Evolutionary conservation across 371 early-diverging fungal genomes (phyloP).

Genomic region (Dichotomocladium elegans): DNA sequence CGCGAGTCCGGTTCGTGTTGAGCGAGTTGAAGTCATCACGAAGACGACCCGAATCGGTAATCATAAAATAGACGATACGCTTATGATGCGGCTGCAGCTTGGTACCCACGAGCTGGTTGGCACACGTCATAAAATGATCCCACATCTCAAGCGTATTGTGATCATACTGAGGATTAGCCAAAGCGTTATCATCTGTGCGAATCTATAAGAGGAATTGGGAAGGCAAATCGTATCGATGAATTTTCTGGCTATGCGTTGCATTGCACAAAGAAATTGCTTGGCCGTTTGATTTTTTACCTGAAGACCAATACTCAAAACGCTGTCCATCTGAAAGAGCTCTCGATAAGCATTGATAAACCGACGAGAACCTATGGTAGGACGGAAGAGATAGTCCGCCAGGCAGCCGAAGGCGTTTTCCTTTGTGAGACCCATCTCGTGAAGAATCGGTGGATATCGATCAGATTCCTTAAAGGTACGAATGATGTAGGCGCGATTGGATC

Average conservation of each 20-base stretch:
- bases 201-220: conserved; percentile 9
- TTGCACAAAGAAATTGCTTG: not conserved
- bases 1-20: conserved; percentile 13
- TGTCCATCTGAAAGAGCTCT: conserved; percentile 36
- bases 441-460: conserved; percentile 17
- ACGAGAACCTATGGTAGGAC: conserved; percentile 42
- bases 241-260: too few species aligned
- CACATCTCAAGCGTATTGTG: conserved; percentile 18
- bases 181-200: conserved; percentile 28
- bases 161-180: conserved; percentile 27
- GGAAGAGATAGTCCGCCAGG: conserved; percentile 41
- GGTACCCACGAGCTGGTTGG: conserved; percentile 23
- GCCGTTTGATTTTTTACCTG: conserved; percentile 13
- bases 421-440: conserved; percentile 31
- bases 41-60: conserved; percentile 25
- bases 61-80: conserved; percentile 26
- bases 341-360: conserved; percentile 45
- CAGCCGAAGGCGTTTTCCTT: conserved; percentile 43
- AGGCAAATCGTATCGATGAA: too few species aligned
- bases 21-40: conserved; percentile 27
- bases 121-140: conserved; percentile 30
- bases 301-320: conserved; percentile 41
- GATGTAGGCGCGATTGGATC: conserved; percentile 45
- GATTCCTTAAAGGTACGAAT: conserved; percentile 39
- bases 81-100: conserved; percentile 25